Evolutionary conservation across 306 rosid genomes (phyloP).

Genomic region (Castanea mollissima): DNA sequence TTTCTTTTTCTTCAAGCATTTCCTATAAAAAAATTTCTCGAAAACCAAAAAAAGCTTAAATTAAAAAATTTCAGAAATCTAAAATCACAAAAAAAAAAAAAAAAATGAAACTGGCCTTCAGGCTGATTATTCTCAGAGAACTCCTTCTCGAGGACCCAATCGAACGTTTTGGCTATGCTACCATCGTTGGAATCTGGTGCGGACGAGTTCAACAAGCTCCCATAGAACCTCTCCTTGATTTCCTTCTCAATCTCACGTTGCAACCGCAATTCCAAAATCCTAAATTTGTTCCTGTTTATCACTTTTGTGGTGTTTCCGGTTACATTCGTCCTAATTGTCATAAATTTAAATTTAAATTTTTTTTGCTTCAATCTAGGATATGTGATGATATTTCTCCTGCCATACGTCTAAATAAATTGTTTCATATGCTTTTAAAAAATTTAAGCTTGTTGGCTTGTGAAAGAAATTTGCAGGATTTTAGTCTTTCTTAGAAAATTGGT

Average conservation of each 20-base stretch:
- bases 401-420: too few relatives aligned
- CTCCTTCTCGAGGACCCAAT: constrained; percentile 97
- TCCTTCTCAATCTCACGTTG: constrained; percentile 73
- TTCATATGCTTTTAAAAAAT: too few relatives aligned
- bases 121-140: constrained; percentile 95
- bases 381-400: too few relatives aligned
- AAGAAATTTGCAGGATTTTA: too few relatives aligned
- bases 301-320: too few relatives aligned
- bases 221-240: constrained; percentile 84
- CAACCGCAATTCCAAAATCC: constrained; percentile 40
- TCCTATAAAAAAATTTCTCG: not conserved
- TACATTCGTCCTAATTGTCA: too few relatives aligned
- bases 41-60: constrained; percentile 12
- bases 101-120: constrained; percentile 66
- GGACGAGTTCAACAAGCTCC: constrained; percentile 66
- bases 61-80: not conserved
- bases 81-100: not conserved
- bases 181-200: constrained; percentile 65
- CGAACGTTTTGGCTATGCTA: constrained; percentile 91
- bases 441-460: too few relatives aligned
- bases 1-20: not conserved
- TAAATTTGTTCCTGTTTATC: too few relatives aligned
- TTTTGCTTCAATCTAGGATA: too few relatives aligned
- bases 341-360: too few relatives aligned
- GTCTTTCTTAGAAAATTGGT: too few relatives aligned